phyloP scores from a whole-genome alignment of 2,329 filamentous ascomycete genomes.

The Pseudodiploospora longispora region DNA sequence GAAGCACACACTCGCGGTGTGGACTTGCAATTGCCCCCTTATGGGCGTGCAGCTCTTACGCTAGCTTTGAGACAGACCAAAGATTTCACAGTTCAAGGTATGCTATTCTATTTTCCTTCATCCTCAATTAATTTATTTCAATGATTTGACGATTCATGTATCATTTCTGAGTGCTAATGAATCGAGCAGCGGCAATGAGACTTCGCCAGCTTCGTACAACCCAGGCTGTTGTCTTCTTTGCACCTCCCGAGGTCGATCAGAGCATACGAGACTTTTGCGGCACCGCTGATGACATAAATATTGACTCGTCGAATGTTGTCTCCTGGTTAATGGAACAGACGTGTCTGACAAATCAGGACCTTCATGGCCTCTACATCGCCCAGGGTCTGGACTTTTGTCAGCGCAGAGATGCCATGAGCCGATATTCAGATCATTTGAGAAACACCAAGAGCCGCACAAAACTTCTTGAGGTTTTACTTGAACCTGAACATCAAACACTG shows the following conservation, averaged over 20 bases:
- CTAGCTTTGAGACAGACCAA: constrained; percentile 50
- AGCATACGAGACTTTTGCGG: constrained; percentile 43
- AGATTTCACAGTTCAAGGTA: constrained; percentile 53
- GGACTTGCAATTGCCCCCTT: constrained; percentile 45
- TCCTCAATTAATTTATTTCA: background rate
- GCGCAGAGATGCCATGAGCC: constrained; percentile 39
- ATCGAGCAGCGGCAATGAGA: constrained; percentile 51
- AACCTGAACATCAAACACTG: constrained; percentile 48
- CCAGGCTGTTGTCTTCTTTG: constrained; percentile 48
- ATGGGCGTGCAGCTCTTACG: constrained; percentile 44
- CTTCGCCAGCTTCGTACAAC: constrained; percentile 48
- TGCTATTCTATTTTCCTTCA: constrained; percentile 1
- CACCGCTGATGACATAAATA: background rate
- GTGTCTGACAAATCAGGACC: constrained; percentile 49
- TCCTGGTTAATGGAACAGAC: constrained; percentile 58
- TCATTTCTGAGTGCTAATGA: background rate
- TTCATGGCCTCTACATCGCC: constrained; percentile 48
- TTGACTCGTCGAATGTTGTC: constrained; percentile 23
- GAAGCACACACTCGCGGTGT: constrained; percentile 48
- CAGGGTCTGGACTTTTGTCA: constrained; percentile 56
- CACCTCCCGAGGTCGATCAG: constrained; percentile 53
- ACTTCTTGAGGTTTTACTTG: constrained; percentile 23
- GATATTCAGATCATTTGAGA: constrained; percentile 32
- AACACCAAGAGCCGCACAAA: constrained; percentile 22
- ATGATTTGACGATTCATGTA: background rate